phyloP scores from a whole-genome alignment of 2,329 filamentous ascomycete genomes.

The Colletotrichum caudatum region DNA sequence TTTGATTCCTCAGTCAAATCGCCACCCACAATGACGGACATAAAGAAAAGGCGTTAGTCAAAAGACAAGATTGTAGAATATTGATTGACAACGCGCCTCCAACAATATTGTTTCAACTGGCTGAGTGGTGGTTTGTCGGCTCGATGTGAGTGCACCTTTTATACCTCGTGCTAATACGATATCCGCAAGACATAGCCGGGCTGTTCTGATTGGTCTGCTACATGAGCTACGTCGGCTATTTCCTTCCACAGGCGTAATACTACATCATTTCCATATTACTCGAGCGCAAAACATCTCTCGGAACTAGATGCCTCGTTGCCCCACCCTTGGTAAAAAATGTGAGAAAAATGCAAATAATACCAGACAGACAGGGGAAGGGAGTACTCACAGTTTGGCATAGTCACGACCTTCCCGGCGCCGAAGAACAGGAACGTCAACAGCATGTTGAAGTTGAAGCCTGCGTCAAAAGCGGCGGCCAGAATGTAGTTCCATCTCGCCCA shows the following conservation, averaged over 20 bases:
- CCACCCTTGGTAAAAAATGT: neutral
- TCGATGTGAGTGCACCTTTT: neutral
- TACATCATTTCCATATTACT: neutral
- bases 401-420: constrained; percentile 63
- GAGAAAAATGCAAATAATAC: neutral
- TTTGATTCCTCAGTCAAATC: too few species aligned
- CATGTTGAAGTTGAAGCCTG: constrained; percentile 72
- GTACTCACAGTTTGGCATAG: constrained; percentile 67
- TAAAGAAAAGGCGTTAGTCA: neutral
- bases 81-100: neutral
- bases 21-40: neutral
- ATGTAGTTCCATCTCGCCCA: constrained; percentile 72
- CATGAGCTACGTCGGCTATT: neutral
- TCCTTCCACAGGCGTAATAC: neutral
- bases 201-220: too few species aligned
- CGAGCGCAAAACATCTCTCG: constrained; percentile 5
- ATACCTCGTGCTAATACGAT: neutral
- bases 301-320: constrained; percentile 7
- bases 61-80: neutral
- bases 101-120: neutral
- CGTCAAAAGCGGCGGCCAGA: constrained; percentile 70
- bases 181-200: neutral
- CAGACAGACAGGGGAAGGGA: too few species aligned
- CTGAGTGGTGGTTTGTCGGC: too few species aligned
- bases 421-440: constrained; percentile 72